Base-by-base conservation (phyloP, 1,284 basidiomycete genomes). In the Cryptococcus amylolentus region DNA sequence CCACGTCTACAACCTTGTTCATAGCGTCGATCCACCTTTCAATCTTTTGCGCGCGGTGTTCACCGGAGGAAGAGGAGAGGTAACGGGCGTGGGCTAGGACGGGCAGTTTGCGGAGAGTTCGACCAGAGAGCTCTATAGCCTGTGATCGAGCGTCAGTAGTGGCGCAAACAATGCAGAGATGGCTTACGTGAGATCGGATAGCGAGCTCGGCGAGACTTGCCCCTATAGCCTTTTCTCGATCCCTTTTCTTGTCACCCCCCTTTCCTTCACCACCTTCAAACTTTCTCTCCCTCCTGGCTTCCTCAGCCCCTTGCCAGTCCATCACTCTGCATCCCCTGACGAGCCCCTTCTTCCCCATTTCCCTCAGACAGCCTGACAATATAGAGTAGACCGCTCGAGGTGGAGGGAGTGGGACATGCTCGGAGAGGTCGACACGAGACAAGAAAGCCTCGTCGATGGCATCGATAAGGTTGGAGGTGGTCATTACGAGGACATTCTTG, bases 391-490 rank as follows among this genome's bases (percentile, higher is more conserved):
- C 84, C 0, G 94, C 95, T 65, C 93, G 86, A 4, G 87, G 82
- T 4, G 92, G 86, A 1, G 95, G 95, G 6, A 91, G 82, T 57
- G 93, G 93, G 39, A 98, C 84, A 69, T 91, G 96, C 80, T 97
- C 93, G 47, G 95, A 86, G 56, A 98, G 92, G 70, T 99, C 96
- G 12, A 94, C 96, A 46, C 96, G 87, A 71, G 98, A 96, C 52
- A 98, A 85, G 71, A 98, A 98, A 0, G 95, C 96, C 46, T 85
- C 85, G 71, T 98, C 95, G 60, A 99, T 98, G 0, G 94, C 90
- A 66, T 91, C 89, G 0, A 88, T 87, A 6, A 99, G 83, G 74
- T 98, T 99, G 57, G 91, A 96, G 0, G 96, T 99, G 0, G 96
- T 89, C 86, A 99, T 89, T 35, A 99, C 87, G 13, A 98, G 80